Percentiles rank a stretch among this genome's conserved stretches.
These are phyloP conservation scores for Amanita phalloides DNA, from an alignment of 768 basidiomycete genomes.

Conservation along the genomic window DNA sequence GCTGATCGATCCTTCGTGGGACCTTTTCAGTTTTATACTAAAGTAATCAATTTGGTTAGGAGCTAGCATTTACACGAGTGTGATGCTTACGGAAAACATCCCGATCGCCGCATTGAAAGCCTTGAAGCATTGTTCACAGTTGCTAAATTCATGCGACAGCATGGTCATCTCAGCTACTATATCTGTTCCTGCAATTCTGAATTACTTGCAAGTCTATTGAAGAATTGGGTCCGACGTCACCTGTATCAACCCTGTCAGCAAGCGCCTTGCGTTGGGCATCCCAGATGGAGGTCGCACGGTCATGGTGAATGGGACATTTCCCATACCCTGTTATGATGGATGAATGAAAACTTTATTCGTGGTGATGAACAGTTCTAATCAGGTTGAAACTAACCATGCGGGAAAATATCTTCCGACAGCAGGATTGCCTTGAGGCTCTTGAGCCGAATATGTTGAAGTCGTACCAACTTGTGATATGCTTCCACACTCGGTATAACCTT, in stretches of 20 bases:
- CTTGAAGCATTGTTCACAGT: conserved; percentile 44
- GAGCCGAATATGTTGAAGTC: conserved; percentile 47
- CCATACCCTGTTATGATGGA: conserved; percentile 36
- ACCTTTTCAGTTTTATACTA: conserved; percentile 58
- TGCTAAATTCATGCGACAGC: conserved; percentile 32
- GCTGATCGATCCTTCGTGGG: conserved; percentile 40
- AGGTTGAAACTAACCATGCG: conserved; percentile 34
- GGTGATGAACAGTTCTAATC: background rate
- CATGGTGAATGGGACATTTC: conserved; percentile 40
- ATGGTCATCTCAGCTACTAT: conserved; percentile 56
- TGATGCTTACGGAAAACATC: conserved; percentile 49
- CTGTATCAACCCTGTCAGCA: conserved; percentile 38
- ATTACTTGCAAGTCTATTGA: background rate
- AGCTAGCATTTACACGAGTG: conserved; percentile 8
- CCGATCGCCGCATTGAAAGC: conserved; percentile 54
- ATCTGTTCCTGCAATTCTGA: conserved; percentile 38
- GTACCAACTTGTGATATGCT: conserved; percentile 55
- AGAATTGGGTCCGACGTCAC: conserved; percentile 19
- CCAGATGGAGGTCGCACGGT: conserved; percentile 37
- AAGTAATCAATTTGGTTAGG: conserved; percentile 6
- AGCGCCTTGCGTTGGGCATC: conserved; percentile 35
- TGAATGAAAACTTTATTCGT: background rate
- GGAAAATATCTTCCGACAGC: conserved; percentile 54
- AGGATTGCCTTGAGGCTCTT: conserved; percentile 40
- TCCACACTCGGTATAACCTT: conserved; percentile 41